Base-by-base conservation (phyloP, 805 yeast species). In the Lachancea kluyveri region DNA sequence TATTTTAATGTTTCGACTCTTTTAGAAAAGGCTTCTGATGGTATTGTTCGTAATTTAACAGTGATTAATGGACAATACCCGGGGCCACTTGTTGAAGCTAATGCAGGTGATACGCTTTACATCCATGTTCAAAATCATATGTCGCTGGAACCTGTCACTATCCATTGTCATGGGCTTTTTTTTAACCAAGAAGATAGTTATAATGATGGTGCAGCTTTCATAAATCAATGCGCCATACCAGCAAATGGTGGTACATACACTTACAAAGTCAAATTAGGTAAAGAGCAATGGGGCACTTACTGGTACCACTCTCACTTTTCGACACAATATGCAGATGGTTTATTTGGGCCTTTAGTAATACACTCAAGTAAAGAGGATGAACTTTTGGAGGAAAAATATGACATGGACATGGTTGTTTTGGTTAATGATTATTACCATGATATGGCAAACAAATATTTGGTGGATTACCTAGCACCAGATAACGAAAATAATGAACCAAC, bases 281-380 rank as follows among this genome's bases (percentile, higher is more conserved):
- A 51, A 9, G 38, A 41, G 4, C 73, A 68, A 35, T 57, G 60
- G 35, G 79, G 79, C 0, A 67, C 75, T 0, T 67, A 60, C 34
- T 73, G 79, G 79, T 73, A 72, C 48, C 79, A 73, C 42, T 64
- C 76, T 2, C 79, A 73, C 37, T 62, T 54, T 38, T 46, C 65
- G 8, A 62, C 70, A 1, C 73, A 72, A 39, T 57, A 64, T 33
- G 59, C 67, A 5, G 72, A 69, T 33, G 77, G 77, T 1, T 44
- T 72, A 0, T 57, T 58, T 11, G 79, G 78, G 1, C 74, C 74
- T 1, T 43, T 72, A 22, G 63, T 70, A n/a, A 59, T 74, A n/a
- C 69, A 65, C 30, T 45, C 56, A 3, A 42, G 42, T 30, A 60
- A 64, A 7, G 63, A 57, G 11, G 52, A 51, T 12, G 48, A 50